Evolutionary conservation across 306 rosid species (phyloP).

Genomic region (Echinosophora koreensis): DNA sequence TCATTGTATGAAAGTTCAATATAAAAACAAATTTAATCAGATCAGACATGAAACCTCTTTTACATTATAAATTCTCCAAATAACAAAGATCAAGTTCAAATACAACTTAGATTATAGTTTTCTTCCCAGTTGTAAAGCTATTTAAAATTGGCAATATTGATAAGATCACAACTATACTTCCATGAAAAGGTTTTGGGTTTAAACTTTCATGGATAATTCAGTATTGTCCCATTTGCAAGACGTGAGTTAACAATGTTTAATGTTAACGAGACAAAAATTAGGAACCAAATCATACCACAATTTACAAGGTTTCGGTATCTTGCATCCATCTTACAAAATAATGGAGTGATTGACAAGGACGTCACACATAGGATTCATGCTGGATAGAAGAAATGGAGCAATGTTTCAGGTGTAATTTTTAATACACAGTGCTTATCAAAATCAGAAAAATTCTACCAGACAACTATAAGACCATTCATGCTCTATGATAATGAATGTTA

Average conservation of each 20-base stretch:
- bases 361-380: neutral
- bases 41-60: constrained; percentile 12
- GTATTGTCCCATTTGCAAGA: neutral
- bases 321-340: neutral
- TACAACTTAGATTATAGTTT: constrained; percentile 15
- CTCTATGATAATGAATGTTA: neutral
- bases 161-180: constrained; percentile 7
- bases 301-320: neutral
- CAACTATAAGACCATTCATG: neutral
- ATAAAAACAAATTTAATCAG: constrained; percentile 27
- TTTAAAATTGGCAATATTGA: constrained; percentile 16
- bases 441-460: neutral
- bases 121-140: constrained; percentile 7
- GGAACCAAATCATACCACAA: neutral
- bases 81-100: constrained; percentile 19
- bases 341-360: neutral
- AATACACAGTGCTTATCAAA: neutral
- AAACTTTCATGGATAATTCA: neutral
- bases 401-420: neutral
- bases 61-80: constrained; percentile 6
- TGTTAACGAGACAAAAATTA: neutral
- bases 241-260: neutral
- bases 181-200: neutral
- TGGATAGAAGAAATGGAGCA: neutral
- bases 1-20: constrained; percentile 18